phyloP scores from a whole-genome alignment of 345 rosid genomes.

The Erucastrum elatum region DNA sequence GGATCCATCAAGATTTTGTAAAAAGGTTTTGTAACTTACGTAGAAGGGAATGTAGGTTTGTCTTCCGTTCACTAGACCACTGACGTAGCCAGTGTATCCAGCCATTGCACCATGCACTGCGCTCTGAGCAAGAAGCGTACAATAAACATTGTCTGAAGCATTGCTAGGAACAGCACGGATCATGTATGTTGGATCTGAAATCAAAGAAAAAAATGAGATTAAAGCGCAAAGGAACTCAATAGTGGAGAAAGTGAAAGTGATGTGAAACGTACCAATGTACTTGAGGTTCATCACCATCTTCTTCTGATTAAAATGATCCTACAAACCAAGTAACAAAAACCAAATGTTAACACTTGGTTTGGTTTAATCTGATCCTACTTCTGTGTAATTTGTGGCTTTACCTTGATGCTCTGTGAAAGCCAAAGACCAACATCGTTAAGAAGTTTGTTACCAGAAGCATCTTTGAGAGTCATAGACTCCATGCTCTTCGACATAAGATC shows the following conservation, averaged over 20 bases:
- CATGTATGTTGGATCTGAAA: constrained; percentile 87
- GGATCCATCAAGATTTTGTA: neutral
- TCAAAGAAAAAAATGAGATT: neutral
- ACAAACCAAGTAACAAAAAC: neutral
- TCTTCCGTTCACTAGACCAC: constrained; percentile 79
- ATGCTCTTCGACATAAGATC: constrained; percentile 58
- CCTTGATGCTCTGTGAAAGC: constrained; percentile 73
- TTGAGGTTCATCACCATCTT: constrained; percentile 75
- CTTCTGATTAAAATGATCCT: constrained; percentile 60
- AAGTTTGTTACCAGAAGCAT: constrained; percentile 89
- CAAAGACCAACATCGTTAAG: constrained; percentile 76
- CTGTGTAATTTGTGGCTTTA: constrained; percentile 17
- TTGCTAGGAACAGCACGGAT: constrained; percentile 81
- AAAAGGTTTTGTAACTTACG: constrained; percentile 44
- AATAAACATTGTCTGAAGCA: constrained; percentile 86
- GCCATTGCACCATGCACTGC: constrained; percentile 91
- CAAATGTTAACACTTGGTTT: neutral
- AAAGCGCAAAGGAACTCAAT: neutral
- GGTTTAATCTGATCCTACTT: neutral
- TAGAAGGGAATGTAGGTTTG: constrained; percentile 82
- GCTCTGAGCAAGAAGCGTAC: constrained; percentile 90
- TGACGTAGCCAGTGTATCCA: constrained; percentile 79
- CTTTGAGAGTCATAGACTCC: constrained; percentile 46
- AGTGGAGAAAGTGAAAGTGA: constrained; percentile 1
- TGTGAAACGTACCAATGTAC: constrained; percentile 54